Percentiles rank a stretch among this genome's conserved stretches.
Conservation (phyloP, 1,139 yeast species). For the Wickerhamomyces sp. region DNA sequence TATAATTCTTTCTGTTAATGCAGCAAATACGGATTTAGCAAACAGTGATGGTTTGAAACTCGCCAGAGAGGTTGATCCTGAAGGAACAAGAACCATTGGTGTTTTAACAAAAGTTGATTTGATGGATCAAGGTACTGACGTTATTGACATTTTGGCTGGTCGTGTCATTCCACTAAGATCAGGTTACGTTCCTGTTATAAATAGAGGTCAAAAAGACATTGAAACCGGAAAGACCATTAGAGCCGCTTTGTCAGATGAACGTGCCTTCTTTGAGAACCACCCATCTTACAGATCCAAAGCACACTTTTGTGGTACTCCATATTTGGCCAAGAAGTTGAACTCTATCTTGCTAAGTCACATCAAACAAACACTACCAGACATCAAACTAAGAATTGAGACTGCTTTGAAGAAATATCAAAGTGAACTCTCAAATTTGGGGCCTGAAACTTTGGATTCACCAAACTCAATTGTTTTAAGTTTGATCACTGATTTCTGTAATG, state of each 20-base stretch:
- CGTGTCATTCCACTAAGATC: constrained; percentile 91
- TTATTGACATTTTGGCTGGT: constrained; percentile 92
- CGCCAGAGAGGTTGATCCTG: constrained; percentile 98
- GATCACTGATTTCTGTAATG: constrained; percentile 90
- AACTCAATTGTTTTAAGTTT: constrained; percentile 84
- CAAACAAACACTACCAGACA: constrained; percentile 90
- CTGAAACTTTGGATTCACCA: constrained; percentile 84
- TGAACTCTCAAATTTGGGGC: constrained; percentile 74
- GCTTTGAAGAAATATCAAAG: constrained; percentile 76
- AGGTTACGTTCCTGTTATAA: constrained; percentile 96
- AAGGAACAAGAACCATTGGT: constrained; percentile 94
- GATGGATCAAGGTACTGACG: constrained; percentile 99
- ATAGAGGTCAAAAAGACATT: constrained; percentile 96
- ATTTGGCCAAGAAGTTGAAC: constrained; percentile 87
- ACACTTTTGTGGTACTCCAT: constrained; percentile 93
- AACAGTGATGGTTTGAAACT: constrained; percentile 94
- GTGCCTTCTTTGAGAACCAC: constrained; percentile 68
- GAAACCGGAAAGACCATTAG: constrained; percentile 82
- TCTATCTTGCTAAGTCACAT: constrained; percentile 88
- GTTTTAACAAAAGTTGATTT: constrained; percentile 94
- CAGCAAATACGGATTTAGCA: constrained; percentile 96
- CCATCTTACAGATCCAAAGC: constrained; percentile 81
- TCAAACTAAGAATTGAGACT: constrained; percentile 83
- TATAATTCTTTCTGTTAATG: constrained; percentile 89
- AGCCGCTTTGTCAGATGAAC: constrained; percentile 82